Evolutionary conservation across 768 basidiomycete species (phyloP).

Genomic region (Kwoniella mangroviensis): DNA sequence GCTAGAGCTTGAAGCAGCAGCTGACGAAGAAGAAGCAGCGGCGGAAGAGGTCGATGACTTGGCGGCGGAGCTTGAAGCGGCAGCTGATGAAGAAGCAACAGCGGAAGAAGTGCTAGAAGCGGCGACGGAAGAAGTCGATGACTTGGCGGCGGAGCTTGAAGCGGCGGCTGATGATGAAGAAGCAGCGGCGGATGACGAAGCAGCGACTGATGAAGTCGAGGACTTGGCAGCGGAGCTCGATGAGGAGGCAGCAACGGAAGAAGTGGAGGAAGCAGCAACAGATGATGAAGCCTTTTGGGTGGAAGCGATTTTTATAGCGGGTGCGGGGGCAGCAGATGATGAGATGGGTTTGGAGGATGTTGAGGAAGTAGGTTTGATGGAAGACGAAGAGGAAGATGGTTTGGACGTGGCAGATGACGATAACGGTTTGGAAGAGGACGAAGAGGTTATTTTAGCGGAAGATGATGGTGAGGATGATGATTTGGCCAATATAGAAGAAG

Average conservation of each 20-base stretch:
- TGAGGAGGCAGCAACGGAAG: too few species aligned
- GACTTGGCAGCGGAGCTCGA: too few species aligned
- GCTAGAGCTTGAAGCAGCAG: background rate
- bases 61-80: constrained; percentile 17
- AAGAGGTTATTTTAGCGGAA: constrained; percentile 5
- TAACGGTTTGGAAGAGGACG: background rate
- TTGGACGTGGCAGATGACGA: constrained; percentile 4
- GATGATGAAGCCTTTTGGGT: too few species aligned
- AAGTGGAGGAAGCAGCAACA: too few species aligned
- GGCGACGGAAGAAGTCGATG: constrained; percentile 7
- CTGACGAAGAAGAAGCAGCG: background rate
- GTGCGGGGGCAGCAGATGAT: too few species aligned
- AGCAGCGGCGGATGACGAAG: too few species aligned
- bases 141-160: constrained; percentile 18
- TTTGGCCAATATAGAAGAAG: constrained; percentile 7
- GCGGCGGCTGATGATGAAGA: constrained; percentile 16
- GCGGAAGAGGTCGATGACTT: constrained; percentile 13
- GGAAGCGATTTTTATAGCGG: too few species aligned
- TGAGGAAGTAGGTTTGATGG: too few species aligned
- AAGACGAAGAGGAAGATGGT: background rate
- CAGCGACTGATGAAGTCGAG: too few species aligned
- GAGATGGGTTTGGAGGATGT: too few species aligned
- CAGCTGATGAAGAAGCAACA: constrained; percentile 11
- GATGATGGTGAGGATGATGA: constrained; percentile 8
- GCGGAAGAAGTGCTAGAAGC: constrained; percentile 11